phyloP scores from a whole-genome alignment of 2,329 filamentous ascomycete species.

The Coleophoma crateriformis region DNA sequence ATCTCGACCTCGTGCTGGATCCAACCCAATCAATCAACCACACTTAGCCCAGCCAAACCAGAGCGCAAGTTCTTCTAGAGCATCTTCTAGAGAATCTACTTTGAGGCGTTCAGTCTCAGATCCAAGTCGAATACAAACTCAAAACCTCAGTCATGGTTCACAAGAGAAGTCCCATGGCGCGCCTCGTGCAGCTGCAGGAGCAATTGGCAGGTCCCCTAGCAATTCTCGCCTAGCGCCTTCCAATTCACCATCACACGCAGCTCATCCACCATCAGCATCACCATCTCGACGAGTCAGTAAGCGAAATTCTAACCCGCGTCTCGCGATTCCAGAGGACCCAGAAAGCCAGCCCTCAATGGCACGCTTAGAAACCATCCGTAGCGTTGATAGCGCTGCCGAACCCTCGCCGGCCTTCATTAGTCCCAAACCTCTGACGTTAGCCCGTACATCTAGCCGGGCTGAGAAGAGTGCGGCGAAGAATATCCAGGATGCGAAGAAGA shows the following conservation, averaged over 20 bases:
- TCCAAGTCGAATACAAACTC: background rate
- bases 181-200: slow-evolving; percentile 7
- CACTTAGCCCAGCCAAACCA: background rate
- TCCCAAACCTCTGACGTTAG: slow-evolving; percentile 11
- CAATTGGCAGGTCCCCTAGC: slow-evolving; percentile 4
- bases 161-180: background rate
- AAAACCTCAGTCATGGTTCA: background rate
- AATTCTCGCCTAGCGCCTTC: background rate
- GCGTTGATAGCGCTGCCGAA: slow-evolving; percentile 23
- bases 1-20: slow-evolving; percentile 17
- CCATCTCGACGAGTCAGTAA: slow-evolving; percentile 11
- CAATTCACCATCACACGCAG: background rate
- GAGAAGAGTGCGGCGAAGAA: slow-evolving; percentile 58
- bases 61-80: no score
- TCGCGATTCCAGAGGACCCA: slow-evolving; percentile 41
- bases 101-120: background rate
- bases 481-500: slow-evolving; percentile 52
- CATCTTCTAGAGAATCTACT: no score
- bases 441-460: slow-evolving; percentile 43
- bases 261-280: slow-evolving; percentile 6
- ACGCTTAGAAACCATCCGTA: slow-evolving; percentile 51
- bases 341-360: slow-evolving; percentile 40
- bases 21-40: background rate
- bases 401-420: slow-evolving; percentile 14
- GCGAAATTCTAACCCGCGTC: slow-evolving; percentile 14